Percentiles rank a stretch among this genome's conserved stretches.
These are phyloP conservation scores for Komagataea norvegica DNA, from an alignment of 1,139 yeast genomes.

Conservation along the genomic window DNA sequence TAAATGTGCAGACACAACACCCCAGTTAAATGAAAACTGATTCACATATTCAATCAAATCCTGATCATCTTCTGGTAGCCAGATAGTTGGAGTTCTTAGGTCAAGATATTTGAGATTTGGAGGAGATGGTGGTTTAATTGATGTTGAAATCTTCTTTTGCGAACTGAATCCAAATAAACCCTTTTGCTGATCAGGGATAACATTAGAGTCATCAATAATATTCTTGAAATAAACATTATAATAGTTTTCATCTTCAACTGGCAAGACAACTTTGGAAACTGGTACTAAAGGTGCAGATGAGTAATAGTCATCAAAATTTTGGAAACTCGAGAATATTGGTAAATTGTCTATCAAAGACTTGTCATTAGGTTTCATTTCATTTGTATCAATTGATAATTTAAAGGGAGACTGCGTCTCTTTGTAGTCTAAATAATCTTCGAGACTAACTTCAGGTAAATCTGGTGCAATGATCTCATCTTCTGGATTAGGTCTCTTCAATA, in stretches of 20 bases:
- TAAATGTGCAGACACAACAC: conserved; percentile 78
- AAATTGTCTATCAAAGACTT: conserved; percentile 49
- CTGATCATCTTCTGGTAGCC: conserved; percentile 94
- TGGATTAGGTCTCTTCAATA: conserved; percentile 32
- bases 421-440: conserved; percentile 25
- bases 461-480: conserved; percentile 29
- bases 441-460: conserved; percentile 28
- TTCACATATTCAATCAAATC: conserved; percentile 74
- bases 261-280: conserved; percentile 58
- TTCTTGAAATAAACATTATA: conserved; percentile 56
- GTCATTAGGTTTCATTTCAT: conserved; percentile 51
- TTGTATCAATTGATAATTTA: conserved; percentile 48
- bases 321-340: conserved; percentile 47
- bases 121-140: conserved; percentile 80
- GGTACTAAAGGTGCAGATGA: conserved; percentile 38
- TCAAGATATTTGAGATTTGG: conserved; percentile 78
- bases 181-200: conserved; percentile 41
- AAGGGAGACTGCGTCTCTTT: conserved; percentile 39
- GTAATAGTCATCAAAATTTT: conserved; percentile 24
- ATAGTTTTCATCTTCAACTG: conserved; percentile 61
- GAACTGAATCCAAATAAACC: conserved; percentile 56
- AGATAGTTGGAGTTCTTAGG: conserved; percentile 82
- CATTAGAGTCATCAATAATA: conserved; percentile 35
- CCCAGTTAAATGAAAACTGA: conserved; percentile 92
- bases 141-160: conserved; percentile 53